Base-by-base conservation (phyloP, 2,329 filamentous ascomycete species). In the Xylariaceae sp. region DNA sequence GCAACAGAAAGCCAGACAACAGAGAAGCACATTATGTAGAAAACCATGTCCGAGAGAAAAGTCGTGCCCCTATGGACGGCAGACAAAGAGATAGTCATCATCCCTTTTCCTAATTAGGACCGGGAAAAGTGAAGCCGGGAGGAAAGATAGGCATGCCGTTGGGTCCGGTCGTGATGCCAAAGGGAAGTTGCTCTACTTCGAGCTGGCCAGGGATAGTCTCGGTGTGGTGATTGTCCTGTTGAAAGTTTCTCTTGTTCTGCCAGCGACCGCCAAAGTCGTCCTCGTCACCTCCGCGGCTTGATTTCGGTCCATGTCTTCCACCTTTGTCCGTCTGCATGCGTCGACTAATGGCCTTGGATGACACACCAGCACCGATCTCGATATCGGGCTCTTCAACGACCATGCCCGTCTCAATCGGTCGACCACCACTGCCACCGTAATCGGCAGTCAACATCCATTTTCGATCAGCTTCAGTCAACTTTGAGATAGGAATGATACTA, bases 371-470 rank as follows among this genome's bases (percentile, higher is more conserved):
- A 48, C 94, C 94, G 52, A 99, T 99, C 72, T 99, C 94, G 63
- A 99, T 99, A 67, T 99, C 94, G 3, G 94, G 94, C 72, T 99
- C 94, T 69, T 99, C 94, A 22, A 99, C 88, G 6, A 92, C 88
- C 73, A 99, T 83, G 40, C 92, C 91, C 13, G 82, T 77, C 66
- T 91, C 87, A 55, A 99, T 90, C 2, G 84, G 75, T 51, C 82
- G 81, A 50, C 93, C 94, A 51, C 93, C 94, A 56, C 90, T 96
- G 49, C 94, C 94, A 60, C 94, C 94, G 67, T 87, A 96, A 59
- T 96, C 90, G 12, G 94, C 95, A 34, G 86, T 96, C 59, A 96
- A 74, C 79, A 97, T 90, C 94, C 94, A 99, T 72, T 97, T 97
- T 56, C 90, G 84, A 73, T 99, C 94, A 22, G 94, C 94, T 62